Conservation (phyloP, 805 yeast genomes). For the Lipomyces spencermartinsiae region DNA sequence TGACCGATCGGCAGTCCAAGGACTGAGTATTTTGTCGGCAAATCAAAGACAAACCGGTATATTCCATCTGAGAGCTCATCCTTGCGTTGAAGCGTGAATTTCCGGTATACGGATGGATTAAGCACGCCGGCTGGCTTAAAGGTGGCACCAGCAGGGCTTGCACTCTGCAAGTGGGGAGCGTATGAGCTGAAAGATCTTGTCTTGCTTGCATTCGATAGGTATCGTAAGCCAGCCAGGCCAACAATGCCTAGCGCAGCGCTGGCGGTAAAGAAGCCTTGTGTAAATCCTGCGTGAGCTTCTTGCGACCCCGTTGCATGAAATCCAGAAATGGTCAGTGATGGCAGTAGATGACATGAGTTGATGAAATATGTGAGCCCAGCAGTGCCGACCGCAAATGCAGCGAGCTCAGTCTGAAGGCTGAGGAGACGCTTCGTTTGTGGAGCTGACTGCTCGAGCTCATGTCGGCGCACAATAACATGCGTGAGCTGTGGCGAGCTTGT, state of each 20-base stretch:
- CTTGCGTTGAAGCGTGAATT: background rate
- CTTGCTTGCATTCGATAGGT: no score
- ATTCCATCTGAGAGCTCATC: background rate
- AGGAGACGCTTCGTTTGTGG: background rate
- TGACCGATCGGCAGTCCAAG: slow-evolving; percentile 93
- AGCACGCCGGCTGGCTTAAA: background rate
- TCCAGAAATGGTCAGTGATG: background rate
- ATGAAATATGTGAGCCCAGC: background rate
- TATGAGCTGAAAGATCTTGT: background rate
- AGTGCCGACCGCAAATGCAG: background rate
- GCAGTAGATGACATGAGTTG: background rate
- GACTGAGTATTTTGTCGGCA: slow-evolving; percentile 73
- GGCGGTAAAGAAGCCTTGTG: background rate
- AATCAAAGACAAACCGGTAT: slow-evolving; percentile 55
- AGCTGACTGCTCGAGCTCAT: background rate
- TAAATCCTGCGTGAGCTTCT: background rate
- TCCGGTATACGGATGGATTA: background rate
- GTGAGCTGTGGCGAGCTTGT: background rate
- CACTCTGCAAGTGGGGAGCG: background rate
- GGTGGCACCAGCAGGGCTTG: background rate
- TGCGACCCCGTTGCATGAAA: background rate
- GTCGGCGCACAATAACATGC: background rate
- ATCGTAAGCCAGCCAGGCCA: background rate
- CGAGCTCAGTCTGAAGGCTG: background rate
- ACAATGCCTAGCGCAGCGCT: background rate